These are phyloP conservation scores for Hevea brasiliensis DNA, from an alignment of 345 rosid genomes.

Conservation along the genomic window DNA sequence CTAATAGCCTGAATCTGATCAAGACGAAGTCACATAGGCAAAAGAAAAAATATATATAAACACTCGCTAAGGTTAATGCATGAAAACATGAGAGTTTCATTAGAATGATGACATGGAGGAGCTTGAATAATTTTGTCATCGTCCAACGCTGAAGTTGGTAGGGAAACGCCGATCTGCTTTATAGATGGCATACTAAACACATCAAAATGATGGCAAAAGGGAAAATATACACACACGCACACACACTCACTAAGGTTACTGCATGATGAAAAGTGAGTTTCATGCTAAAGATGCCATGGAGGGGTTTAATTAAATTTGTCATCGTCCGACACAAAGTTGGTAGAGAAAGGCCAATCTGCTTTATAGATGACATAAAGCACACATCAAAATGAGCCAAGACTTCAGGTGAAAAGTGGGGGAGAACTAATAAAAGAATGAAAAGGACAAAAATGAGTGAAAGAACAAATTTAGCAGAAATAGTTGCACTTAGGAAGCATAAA, in stretches of 20 bases:
- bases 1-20: background rate
- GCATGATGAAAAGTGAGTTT: too few relatives aligned
- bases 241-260: too few relatives aligned
- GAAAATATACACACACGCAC: too few relatives aligned
- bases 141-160: conserved; percentile 49
- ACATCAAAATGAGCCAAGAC: too few relatives aligned
- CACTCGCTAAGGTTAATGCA: conserved; percentile 23
- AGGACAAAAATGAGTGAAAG: too few relatives aligned
- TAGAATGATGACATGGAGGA: conserved; percentile 22
- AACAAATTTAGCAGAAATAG: too few relatives aligned
- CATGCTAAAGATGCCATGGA: too few relatives aligned
- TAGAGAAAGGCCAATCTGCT: conserved; percentile 37
- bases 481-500: too few relatives aligned
- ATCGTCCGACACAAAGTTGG: conserved; percentile 52
- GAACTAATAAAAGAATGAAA: too few relatives aligned
- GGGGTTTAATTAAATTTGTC: conserved; percentile 33
- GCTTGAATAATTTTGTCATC: conserved; percentile 35
- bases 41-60: background rate
- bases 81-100: conserved; percentile 24
- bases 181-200: conserved; percentile 10
- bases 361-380: conserved; percentile 15
- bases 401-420: too few relatives aligned
- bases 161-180: conserved; percentile 38
- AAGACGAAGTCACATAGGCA: background rate
- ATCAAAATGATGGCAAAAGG: too few relatives aligned